Conservation (phyloP, 371 early-diverging fungal genomes). For the Lichtheimia hyalospora region DNA sequence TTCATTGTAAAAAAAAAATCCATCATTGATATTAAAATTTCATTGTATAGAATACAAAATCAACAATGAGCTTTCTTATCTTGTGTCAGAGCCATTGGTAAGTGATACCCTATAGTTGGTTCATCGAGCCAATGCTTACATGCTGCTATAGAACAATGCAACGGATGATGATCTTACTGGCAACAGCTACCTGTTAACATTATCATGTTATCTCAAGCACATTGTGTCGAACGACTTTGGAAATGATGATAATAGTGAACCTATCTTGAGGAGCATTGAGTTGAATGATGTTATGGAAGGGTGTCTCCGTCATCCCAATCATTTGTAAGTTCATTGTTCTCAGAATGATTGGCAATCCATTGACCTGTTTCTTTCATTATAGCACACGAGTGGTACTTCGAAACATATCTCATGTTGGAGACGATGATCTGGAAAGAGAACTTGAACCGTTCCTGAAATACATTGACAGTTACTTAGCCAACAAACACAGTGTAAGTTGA, state of each 20-base stretch:
- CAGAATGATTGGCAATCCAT: too few relatives aligned
- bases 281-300: constrained; percentile 38
- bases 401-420: constrained; percentile 15
- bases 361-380: neutral
- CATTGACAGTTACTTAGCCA: constrained; percentile 32
- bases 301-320: constrained; percentile 35
- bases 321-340: constrained; percentile 29
- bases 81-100: neutral
- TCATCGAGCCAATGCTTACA: neutral
- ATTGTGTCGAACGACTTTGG: constrained; percentile 24
- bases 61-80: neutral
- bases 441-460: constrained; percentile 35
- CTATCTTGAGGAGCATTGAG: constrained; percentile 18
- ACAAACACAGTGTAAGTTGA: neutral
- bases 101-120: neutral
- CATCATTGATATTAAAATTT: neutral
- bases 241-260: neutral
- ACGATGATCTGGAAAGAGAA: constrained; percentile 11
- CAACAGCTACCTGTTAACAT: constrained; percentile 38
- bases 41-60: neutral
- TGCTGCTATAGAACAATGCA: neutral
- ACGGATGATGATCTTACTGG: constrained; percentile 9
- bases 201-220: constrained; percentile 45
- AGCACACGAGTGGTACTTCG: constrained; percentile 38
- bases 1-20: neutral